Evolutionary conservation across 73 alveolate genomes (phyloP).

Genomic region (Paramecium sonneborni): DNA sequence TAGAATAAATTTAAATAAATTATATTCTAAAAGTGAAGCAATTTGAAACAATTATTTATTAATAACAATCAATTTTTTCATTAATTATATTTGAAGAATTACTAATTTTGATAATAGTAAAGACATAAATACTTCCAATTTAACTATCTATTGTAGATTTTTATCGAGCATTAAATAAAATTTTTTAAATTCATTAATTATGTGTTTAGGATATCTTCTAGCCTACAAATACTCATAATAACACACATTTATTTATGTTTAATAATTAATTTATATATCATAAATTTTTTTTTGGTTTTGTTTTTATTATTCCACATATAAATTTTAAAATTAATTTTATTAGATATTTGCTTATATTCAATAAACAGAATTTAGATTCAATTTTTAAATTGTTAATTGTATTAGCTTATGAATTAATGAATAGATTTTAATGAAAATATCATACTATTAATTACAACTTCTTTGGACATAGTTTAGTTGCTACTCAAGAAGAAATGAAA

Average conservation of each 20-base stretch:
- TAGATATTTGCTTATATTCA: not conserved
- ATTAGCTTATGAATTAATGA: slow-evolving; percentile 43
- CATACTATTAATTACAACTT: slow-evolving; percentile 10
- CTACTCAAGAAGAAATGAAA: slow-evolving; percentile 35
- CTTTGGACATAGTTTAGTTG: slow-evolving; percentile 59
- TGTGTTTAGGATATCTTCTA: not conserved
- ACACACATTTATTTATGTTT: not conserved
- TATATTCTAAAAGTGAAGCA: no score
- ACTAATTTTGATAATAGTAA: no score
- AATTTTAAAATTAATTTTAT: not conserved
- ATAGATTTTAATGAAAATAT: not conserved
- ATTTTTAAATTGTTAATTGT: slow-evolving; percentile 36
- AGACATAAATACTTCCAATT: no score
- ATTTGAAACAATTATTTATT: no score
- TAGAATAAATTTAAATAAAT: no score
- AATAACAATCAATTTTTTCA: no score
- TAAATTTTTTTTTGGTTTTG: slow-evolving; percentile 59
- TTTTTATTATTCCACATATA: slow-evolving; percentile 55
- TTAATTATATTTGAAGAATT: slow-evolving; percentile 32
- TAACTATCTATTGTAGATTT: no score
- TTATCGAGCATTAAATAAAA: no score
- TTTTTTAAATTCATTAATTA: not conserved
- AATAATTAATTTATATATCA: not conserved
- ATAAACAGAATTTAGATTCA: slow-evolving; percentile 28
- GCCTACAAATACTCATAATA: slow-evolving; percentile 2